Evolutionary conservation across 129 eudicot species (phyloP).

Genomic region (Apium graveolens): DNA sequence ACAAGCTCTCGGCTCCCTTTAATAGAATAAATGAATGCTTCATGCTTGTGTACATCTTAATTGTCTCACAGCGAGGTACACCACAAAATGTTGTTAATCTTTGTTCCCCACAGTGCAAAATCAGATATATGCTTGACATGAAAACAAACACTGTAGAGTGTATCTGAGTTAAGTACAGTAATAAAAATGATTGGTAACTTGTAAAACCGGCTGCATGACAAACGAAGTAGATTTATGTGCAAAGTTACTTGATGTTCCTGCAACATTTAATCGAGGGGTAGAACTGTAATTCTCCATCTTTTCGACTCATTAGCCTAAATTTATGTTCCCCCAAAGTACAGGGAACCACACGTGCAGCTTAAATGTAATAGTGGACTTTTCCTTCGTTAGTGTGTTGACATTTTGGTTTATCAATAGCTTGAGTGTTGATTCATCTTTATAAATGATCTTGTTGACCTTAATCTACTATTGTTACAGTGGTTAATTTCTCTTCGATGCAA

Average conservation of each 20-base stretch:
- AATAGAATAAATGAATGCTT: too few species aligned
- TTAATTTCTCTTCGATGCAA: too few species aligned
- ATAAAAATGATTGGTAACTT: neutral
- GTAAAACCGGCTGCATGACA: constrained; percentile 1
- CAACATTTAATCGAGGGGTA: neutral
- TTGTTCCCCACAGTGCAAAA: neutral
- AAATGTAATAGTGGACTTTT: neutral
- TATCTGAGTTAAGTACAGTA: neutral
- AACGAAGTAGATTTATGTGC: neutral
- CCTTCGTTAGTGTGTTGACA: neutral
- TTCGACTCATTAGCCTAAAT: too few species aligned
- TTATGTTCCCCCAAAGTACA: neutral
- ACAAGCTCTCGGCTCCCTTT: too few species aligned
- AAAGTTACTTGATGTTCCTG: neutral
- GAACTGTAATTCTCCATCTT: neutral
- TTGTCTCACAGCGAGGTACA: too few species aligned
- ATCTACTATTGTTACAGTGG: neutral
- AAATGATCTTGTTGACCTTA: neutral
- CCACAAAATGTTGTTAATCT: too few species aligned
- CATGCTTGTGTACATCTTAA: too few species aligned
- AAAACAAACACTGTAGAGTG: neutral
- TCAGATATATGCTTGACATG: neutral
- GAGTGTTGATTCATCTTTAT: neutral
- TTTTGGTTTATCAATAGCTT: neutral
- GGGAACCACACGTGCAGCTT: neutral